These are phyloP conservation scores for Cordyceps cicadae DNA, from an alignment of 2,329 filamentous ascomycete species.

Conservation along the genomic window DNA sequence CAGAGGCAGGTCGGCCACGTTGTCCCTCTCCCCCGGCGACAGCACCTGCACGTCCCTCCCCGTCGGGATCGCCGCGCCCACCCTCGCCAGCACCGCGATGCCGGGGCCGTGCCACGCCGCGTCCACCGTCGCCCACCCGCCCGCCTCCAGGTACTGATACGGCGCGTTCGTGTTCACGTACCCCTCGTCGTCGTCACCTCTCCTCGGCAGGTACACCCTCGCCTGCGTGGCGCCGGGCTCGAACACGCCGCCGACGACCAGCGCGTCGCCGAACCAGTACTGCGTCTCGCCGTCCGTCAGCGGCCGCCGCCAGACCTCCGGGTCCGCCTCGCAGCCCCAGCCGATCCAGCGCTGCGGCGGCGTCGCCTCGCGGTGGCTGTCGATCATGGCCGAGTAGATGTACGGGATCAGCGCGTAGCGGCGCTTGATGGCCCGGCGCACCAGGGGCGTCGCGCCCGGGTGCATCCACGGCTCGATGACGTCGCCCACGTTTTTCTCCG, in stretches of 20 bases:
- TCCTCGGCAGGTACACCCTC: constrained; percentile 52
- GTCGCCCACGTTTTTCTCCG: constrained; percentile 59
- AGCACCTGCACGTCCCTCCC: constrained; percentile 30
- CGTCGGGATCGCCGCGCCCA: constrained; percentile 32
- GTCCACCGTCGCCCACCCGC: constrained; percentile 31
- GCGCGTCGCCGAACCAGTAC: constrained; percentile 62
- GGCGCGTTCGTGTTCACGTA: constrained; percentile 56
- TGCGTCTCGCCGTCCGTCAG: constrained; percentile 59
- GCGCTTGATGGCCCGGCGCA: constrained; percentile 59
- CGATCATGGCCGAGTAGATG: constrained; percentile 56
- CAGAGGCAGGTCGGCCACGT: constrained; percentile 29
- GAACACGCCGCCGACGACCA: constrained; percentile 62
- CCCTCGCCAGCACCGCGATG: constrained; percentile 31
- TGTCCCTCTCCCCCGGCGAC: constrained; percentile 27
- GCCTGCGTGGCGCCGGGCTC: constrained; percentile 46
- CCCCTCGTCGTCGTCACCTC: constrained; percentile 41
- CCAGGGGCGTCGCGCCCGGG: constrained; percentile 52
- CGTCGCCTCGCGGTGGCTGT: constrained; percentile 51
- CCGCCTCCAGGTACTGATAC: constrained; percentile 45
- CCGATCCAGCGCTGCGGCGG: constrained; percentile 66
- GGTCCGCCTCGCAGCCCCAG: constrained; percentile 62
- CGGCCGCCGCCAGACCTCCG: constrained; percentile 54
- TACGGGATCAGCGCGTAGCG: constrained; percentile 66
- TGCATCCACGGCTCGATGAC: constrained; percentile 78
- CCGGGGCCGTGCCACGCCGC: constrained; percentile 35